Base-by-base conservation (phyloP, 2,329 filamentous ascomycete genomes). In the Clonostachys byssicola region DNA sequence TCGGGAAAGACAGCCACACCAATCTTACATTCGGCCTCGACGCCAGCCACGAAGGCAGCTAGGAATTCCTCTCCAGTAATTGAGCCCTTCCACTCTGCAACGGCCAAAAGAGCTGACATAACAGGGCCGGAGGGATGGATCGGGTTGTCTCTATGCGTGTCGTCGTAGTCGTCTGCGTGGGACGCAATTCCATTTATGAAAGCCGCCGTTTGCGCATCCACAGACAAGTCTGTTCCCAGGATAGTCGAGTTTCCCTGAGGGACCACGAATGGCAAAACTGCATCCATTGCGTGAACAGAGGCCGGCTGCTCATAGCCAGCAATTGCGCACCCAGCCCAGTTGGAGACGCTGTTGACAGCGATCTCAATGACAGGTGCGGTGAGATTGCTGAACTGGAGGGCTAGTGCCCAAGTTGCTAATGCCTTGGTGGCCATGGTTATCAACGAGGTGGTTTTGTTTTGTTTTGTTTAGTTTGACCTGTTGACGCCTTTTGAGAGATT, bases 251-350 rank as follows among this genome's bases (percentile, higher is more conserved):
- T 39, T 6, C 14, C 36, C 10, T 14, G 36, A 17, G 16, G 36
- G 10, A 17, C 14, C 6, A 39, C 16, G 12, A 39, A 39, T 6
- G 36, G 36, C 14, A 17, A 39, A 14, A 39, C 10, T 17, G 36
- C 36, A 6, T 39, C 36, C 14, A 39, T 14, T 14, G 16, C 16
- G 16, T 17, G 36, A 14, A 39, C 36, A 12, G 36, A 17, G 5
- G 36, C 36, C 16, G 36, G 36, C 12, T 39, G 36, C 5, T 39
- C 16, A 39, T 14, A 39, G 36, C 44, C 44, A 9, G n/a, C 44
- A 17, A 45, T 45, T 5, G 44, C 36, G n/a, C 44, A 45, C 8
- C 44, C 44, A 39, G 20, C 44, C 44, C 44, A 45, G 18, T 45
- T 45, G 16, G 36, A 38, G 30, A 45, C 18, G 35, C 44, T 45